Conservation (phyloP, 768 basidiomycete species). For the Calocybe cyanea region DNA sequence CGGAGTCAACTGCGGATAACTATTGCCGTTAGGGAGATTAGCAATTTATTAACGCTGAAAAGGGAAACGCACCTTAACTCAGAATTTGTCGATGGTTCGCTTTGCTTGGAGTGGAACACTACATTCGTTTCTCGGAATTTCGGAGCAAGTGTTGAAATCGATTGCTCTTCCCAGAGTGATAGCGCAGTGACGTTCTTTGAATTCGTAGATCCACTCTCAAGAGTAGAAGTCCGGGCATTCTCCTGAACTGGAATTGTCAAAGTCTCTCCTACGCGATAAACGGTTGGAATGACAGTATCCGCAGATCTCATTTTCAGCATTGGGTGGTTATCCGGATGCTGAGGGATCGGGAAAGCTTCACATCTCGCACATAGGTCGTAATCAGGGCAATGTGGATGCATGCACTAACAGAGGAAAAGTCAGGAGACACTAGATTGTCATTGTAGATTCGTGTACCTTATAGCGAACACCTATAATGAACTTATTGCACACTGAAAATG, state of each 20-base stretch:
- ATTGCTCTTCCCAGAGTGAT: no score
- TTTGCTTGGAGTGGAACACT: no score
- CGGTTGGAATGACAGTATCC: constrained; percentile 38
- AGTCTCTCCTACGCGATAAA: constrained; percentile 18
- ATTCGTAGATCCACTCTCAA: constrained; percentile 15
- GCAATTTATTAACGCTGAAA: no score
- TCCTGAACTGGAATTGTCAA: background rate
- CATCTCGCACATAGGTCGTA: constrained; percentile 79
- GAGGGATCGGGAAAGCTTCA: constrained; percentile 73
- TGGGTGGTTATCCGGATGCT: constrained; percentile 70
- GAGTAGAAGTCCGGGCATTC: constrained; percentile 5
- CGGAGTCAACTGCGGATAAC: no score
- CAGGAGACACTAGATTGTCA: background rate
- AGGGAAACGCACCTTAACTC: no score
- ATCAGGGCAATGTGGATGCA: constrained; percentile 73
- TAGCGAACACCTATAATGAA: constrained; percentile 63
- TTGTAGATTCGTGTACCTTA: constrained; percentile 45
- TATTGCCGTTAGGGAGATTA: no score
- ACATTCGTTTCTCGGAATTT: no score
- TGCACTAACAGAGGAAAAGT: constrained; percentile 48
- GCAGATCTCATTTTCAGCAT: constrained; percentile 67
- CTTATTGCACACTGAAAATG: constrained; percentile 38
- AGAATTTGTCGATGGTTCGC: no score
- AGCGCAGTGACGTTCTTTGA: constrained; percentile 9
- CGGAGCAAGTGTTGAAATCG: no score